A percentile compares a stretch with the other conserved stretches of the same genome.
Evolutionary conservation across 139 green algal species (phyloP).

Genomic region (Tetratostichococcus sp.): DNA sequence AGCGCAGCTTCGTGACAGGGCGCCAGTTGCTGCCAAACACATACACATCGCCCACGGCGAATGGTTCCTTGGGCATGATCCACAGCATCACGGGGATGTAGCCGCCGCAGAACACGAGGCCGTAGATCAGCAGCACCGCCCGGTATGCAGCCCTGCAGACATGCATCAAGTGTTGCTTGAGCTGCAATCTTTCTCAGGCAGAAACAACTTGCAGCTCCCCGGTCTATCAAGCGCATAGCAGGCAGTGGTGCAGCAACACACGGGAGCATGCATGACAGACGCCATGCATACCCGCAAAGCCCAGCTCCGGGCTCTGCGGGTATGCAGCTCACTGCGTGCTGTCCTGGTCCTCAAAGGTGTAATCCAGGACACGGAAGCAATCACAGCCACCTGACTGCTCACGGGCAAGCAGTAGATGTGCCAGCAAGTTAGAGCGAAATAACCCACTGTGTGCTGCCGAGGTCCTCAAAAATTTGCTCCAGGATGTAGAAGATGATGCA

Average conservation of each 20-base stretch:
- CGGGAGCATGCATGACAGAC: no score
- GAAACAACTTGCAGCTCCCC: no score
- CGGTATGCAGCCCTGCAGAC: constrained; percentile 35
- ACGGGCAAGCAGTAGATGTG: no score
- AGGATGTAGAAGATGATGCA: constrained; percentile 59
- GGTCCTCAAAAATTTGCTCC: constrained; percentile 33
- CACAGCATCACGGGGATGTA: constrained; percentile 48
- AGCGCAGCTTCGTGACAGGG: background rate
- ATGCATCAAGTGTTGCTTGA: background rate
- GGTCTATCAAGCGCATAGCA: no score
- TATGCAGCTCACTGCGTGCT: constrained; percentile 16
- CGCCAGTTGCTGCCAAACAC: background rate
- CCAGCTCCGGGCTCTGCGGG: no score
- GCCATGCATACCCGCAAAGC: no score
- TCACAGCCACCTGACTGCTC: no score
- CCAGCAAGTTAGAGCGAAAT: no score
- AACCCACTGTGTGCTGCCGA: constrained; percentile 3
- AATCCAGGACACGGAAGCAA: no score
- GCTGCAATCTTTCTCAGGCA: no score
- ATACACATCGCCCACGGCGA: constrained; percentile 39
- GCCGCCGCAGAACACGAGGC: constrained; percentile 26
- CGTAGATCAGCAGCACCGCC: constrained; percentile 37
- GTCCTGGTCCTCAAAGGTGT: no score
- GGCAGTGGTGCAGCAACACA: no score
- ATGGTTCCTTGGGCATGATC: constrained; percentile 53